Evolutionary conservation across 1,139 yeast genomes (phyloP), one percentile per base, ranked within the genome.

Genomic region (Diutina neorugosa): DNA sequence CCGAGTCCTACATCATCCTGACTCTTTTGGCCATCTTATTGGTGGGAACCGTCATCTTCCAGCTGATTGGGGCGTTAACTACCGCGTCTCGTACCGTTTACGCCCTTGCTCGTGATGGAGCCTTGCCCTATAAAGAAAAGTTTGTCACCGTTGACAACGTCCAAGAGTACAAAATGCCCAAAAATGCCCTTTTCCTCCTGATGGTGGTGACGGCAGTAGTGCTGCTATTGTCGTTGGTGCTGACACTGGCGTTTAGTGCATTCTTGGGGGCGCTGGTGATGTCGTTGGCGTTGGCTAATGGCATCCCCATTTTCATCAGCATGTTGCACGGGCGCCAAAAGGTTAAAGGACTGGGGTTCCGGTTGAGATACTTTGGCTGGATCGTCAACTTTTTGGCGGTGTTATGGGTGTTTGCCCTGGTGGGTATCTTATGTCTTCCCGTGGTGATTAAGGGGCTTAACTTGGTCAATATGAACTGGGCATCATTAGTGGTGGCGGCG

Each of bases 101-200:
- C 70, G 89, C 95, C 14, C 83, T 89, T 68, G 88, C 96, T 53
- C 80, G 97, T 67, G 97, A 89, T 65, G 90, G 86, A 51, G 96
- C 94, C 0, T 69, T 89, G 51, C 96, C 96, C 0, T 81, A 76
- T 59, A 79, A 83, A 55, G 71, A 76, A 11, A 64, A 76, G 44
- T 86, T 90, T 86, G 76, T 81, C 4, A 76, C 77, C 59, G 88
- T 87, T 47, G 83, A 84, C 58, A 71, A 80, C 2, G 66, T 70
- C 12, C 84, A 84, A 52, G 80, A 77, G 56, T 74, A 71, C 55
- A 71, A 69, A 11, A 82, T 86, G 23, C 96, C 96, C 1, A 81
- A 78, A 59, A 82, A 86, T 65, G 88, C 95, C 0, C 73, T 86
- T 51, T 68, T 82, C 55, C 70, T 87, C 51, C 82, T 90, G n/a